Percentiles rank a stretch among this genome's conserved stretches.
Evolutionary conservation across 2,329 filamentous ascomycete species (phyloP).

Genomic region (Polychaeton citri): DNA sequence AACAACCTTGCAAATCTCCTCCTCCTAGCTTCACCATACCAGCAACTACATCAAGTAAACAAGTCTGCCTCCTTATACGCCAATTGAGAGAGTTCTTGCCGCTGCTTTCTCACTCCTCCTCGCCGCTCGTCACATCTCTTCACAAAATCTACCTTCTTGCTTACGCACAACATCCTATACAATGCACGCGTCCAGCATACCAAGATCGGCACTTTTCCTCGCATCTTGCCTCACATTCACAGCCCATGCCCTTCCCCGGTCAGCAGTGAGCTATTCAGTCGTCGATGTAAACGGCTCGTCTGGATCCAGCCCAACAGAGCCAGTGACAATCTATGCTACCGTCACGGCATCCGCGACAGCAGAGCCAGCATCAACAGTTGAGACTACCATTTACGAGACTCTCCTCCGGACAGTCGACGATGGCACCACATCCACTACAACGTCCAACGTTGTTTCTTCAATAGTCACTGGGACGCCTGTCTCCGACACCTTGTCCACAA

Average conservation of each 20-base stretch:
- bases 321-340: constrained; percentile 12
- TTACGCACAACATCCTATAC: too few relatives aligned
- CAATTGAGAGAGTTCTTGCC: too few relatives aligned
- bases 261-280: constrained; percentile 16
- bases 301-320: constrained; percentile 3
- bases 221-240: constrained; percentile 10
- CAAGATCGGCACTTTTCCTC: constrained; percentile 6
- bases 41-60: too few relatives aligned
- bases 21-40: too few relatives aligned
- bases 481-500: too few relatives aligned
- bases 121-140: too few relatives aligned
- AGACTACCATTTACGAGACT: neutral
- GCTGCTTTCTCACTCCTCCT: too few relatives aligned
- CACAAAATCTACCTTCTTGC: too few relatives aligned
- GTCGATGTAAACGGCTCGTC: constrained; percentile 16
- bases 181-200: neutral
- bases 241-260: constrained; percentile 15
- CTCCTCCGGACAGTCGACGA: neutral
- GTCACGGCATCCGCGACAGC: constrained; percentile 7
- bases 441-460: neutral
- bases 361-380: neutral
- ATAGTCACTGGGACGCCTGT: too few relatives aligned
- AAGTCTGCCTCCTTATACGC: too few relatives aligned
- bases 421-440: neutral
- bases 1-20: too few relatives aligned